Conservation (phyloP, 768 basidiomycete genomes). For the Suillus weaverae region DNA sequence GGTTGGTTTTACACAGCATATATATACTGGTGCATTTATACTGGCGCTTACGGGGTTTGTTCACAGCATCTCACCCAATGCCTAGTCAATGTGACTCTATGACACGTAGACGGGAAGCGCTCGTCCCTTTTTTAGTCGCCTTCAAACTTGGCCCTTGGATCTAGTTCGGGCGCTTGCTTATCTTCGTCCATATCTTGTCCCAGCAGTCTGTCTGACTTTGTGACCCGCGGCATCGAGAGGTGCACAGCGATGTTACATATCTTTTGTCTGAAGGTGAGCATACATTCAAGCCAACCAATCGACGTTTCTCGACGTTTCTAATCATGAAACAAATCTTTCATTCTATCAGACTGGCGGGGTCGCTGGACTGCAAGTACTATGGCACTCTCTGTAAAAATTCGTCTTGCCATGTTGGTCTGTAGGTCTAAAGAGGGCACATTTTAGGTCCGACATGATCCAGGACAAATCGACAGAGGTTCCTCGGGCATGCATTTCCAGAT, state of each 20-base stretch:
- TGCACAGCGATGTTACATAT: background rate
- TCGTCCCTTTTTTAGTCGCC: background rate
- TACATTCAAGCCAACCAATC: background rate
- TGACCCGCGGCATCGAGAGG: background rate
- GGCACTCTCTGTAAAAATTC: background rate
- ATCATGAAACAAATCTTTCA: background rate
- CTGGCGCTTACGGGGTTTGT: no score
- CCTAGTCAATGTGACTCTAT: no score
- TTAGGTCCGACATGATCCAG: background rate
- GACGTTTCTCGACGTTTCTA: background rate
- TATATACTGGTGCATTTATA: no score
- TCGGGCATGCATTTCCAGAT: background rate
- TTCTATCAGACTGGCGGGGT: background rate
- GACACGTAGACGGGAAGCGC: no score
- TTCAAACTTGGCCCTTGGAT: background rate
- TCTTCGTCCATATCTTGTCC: background rate
- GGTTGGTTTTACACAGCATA: no score
- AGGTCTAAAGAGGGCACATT: background rate
- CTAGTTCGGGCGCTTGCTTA: background rate
- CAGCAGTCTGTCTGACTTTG: background rate
- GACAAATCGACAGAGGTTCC: background rate
- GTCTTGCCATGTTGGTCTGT: background rate
- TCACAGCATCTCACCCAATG: no score
- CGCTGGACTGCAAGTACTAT: background rate
- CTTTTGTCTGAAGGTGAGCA: background rate